Base-by-base conservation (phyloP, 2,329 filamentous ascomycete species). In the Diaporthe batatas region DNA sequence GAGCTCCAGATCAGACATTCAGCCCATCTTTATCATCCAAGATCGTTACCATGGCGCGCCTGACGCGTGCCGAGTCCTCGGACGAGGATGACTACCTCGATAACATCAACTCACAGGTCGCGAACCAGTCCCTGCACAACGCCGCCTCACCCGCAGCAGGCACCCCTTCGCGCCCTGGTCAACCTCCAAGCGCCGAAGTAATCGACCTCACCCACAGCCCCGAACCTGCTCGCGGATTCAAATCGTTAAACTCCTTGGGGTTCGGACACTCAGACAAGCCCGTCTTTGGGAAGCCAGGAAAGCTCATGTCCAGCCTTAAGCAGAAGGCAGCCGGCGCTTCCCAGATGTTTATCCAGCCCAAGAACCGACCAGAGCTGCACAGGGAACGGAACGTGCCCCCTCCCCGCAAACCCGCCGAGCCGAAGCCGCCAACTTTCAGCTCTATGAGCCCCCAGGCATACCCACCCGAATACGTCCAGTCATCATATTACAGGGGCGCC, bases 351-450 rank as follows among this genome's bases (percentile, higher is more conserved):
- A 85, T 88, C 68, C 85, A 87, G 75, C 86, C 86, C 59, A 88
- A 84, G 78, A 87, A 82, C 67, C 85, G 88, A 2, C 89, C 89
- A 1, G 89, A 91, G 77, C 88, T 89, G 76, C 89, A 91, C 77
- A 84, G 87, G 55, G 85, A 83, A 72, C 86, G 85, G 74, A 84
- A 82, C 72, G 82, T 88, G 36, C 81, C 81, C 8, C 86, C 86
- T 2, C 86, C 86, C 2, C 85, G 82, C 76, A 87, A 84, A 76
- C 82, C 86, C 12, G 62, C 21, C 54, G 67, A 74, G n/a, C 6
- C 67, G 14, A 82, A 85, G 3, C 82, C 85, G 1, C 84, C 83
- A 25, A 81, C 88, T 77, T 90, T 87, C 80, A 84, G 83, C 78
- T 88, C 87, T 5, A 80, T 81, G 39, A 74, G 77, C 42, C 79